A percentile compares a stretch with the other conserved stretches of the same genome.
Evolutionary conservation across 495 filamentous ascomycete genomes (phyloP).

Genomic region (Trichoderma erinaceum): DNA sequence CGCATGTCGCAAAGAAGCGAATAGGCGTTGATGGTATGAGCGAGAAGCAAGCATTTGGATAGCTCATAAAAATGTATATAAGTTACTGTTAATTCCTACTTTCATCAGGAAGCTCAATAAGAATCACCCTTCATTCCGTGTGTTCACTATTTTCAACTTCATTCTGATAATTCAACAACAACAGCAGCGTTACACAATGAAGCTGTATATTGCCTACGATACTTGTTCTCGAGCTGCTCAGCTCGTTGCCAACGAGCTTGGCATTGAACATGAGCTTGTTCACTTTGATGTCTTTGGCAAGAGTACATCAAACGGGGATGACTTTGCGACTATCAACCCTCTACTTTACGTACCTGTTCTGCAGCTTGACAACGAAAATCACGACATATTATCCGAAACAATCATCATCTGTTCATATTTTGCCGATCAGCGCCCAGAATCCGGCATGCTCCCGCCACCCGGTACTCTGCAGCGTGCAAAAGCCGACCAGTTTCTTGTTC

Average conservation of each 20-base stretch:
- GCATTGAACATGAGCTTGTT: not conserved
- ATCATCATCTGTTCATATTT: not conserved
- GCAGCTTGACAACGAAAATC: not conserved
- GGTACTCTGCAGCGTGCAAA: conserved; percentile 2
- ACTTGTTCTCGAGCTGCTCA: conserved; percentile 2
- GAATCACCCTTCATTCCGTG: not conserved
- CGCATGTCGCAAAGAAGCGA: not conserved
- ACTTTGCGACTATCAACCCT: not conserved
- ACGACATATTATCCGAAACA: not conserved
- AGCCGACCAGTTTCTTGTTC: not conserved
- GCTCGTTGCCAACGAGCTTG: not conserved
- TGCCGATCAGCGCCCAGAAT: not conserved
- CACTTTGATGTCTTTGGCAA: conserved; percentile 1
- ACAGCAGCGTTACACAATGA: not conserved
- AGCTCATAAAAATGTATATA: not conserved
- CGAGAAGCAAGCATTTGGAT: not conserved
- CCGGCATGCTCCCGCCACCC: not conserved
- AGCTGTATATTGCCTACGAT: not conserved
- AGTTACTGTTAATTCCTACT: not conserved
- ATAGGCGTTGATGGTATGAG: not conserved
- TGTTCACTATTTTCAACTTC: not conserved
- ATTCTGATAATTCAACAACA: not conserved
- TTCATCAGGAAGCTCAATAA: not conserved
- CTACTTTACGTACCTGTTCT: not conserved
- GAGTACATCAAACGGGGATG: not conserved